Evolutionary conservation across 805 yeast genomes (phyloP), one percentile per base, ranked within the genome.

Genomic region (Metschnikowia anglica): DNA sequence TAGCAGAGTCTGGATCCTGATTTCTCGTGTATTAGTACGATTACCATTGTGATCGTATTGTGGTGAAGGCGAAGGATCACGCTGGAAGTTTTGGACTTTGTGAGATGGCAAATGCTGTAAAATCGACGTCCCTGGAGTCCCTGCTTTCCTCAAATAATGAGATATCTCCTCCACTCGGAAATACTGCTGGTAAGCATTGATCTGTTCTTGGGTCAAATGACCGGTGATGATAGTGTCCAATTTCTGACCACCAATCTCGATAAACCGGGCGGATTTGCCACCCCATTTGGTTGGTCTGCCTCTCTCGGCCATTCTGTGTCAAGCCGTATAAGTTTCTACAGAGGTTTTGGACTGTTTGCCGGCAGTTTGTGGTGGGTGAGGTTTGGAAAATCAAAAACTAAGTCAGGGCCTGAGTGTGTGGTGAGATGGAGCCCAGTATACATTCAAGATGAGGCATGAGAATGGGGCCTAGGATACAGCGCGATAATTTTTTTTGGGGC

Each of bases 51-150:
- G 62, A 64, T 93, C 98, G 63, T 93, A 93, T 44, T 77, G 79
- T 1, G 99, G 99, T 2, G 97, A 89, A 0, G 98, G 98, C 2
- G 96, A 87, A 0, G 90, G 88, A 2, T 95, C 87, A 47, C 79
- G 52, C 38, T 59, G 53, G 51, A 66, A 72, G 40, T 65, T 67
- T 0, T 77, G 73, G 17, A 44, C 42, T 13, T 56, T 48, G 5
- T 61, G 60, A 8, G 73, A 68, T 0, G 83, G 83, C 9, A 76
- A 68, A 12, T 77, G 65, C 27, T 74, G 76, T 40, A 76, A 66
- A n/a, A 75, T 62, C 15, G 53, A 39, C n/a, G 30, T 24, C 11
- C 49, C 46, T 12, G 47, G 44, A 18, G 41, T 32, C 12, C 74
- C 62, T 7, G 72, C 54, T 7, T 40, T 43, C 35, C 73, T 58